A percentile compares a stretch with the other conserved stretches of the same genome.
Conservation (phyloP, 441 rosid genomes). For the Melastoma candidum region DNA sequence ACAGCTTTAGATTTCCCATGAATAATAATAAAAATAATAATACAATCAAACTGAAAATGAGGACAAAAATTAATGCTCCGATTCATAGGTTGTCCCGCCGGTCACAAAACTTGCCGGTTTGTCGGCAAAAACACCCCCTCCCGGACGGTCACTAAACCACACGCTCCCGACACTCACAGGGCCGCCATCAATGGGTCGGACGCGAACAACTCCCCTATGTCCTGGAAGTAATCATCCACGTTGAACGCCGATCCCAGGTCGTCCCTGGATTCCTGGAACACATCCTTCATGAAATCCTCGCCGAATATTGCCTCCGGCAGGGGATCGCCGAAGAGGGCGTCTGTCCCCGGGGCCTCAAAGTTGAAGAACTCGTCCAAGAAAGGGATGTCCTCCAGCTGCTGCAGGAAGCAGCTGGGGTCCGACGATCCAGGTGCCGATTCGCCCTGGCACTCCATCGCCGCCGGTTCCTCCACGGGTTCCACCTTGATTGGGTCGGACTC, state of each 20-base stretch:
- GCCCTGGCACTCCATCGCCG: constrained; percentile 7
- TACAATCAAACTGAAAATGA: too few species aligned
- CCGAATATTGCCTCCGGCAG: constrained; percentile 4
- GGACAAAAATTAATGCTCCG: too few species aligned
- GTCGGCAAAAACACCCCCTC: too few species aligned
- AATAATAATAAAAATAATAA: too few species aligned
- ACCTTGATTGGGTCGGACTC: neutral
- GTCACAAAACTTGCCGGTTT: too few species aligned
- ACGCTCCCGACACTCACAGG: neutral
- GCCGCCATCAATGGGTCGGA: constrained; percentile 5
- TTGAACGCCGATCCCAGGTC: neutral
- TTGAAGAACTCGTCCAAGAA: constrained; percentile 9
- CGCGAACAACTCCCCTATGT: constrained; percentile 11
- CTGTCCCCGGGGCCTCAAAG: constrained; percentile 8
- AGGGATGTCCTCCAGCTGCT: neutral
- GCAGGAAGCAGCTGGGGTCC: neutral
- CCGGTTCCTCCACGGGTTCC: neutral
- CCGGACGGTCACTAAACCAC: too few species aligned
- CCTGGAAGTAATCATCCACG: constrained; percentile 7
- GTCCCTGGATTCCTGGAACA: constrained; percentile 1
- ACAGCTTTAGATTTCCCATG: too few species aligned
- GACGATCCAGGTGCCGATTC: neutral
- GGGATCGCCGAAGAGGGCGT: constrained; percentile 5
- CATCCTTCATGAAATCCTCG: constrained; percentile 5
- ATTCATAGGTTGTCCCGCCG: too few species aligned